These are phyloP conservation scores for Porpolomopsis calyptriformis DNA, from an alignment of 768 basidiomycete genomes.

Conservation along the genomic window DNA sequence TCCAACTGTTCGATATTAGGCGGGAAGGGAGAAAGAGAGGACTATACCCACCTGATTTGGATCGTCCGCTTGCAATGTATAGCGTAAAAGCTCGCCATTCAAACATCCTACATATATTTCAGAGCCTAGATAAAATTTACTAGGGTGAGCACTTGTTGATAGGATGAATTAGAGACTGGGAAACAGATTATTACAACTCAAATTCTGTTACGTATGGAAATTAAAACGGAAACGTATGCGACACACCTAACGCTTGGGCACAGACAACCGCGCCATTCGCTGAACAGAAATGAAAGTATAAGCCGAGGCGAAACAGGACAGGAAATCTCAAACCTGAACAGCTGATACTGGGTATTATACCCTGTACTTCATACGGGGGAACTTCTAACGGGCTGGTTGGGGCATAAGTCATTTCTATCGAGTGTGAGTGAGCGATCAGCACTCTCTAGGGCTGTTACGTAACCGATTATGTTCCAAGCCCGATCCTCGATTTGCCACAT, in stretches of 20 bases:
- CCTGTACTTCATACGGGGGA: constrained; percentile 51
- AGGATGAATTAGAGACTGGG: neutral
- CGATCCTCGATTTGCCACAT: too few species aligned
- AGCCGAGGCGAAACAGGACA: neutral
- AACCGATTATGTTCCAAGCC: too few species aligned
- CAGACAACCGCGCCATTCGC: constrained; percentile 28
- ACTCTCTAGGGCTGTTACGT: too few species aligned
- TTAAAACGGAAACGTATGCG: neutral
- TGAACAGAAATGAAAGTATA: neutral
- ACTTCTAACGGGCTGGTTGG: constrained; percentile 36
- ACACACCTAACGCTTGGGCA: constrained; percentile 49
- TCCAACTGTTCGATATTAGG: constrained; percentile 29
- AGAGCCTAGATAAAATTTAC: constrained; percentile 36
- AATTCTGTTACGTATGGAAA: neutral
- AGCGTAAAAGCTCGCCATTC: constrained; percentile 77
- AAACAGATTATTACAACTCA: neutral
- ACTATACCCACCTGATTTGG: constrained; percentile 33
- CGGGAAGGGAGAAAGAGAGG: neutral
- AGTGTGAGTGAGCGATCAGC: too few species aligned
- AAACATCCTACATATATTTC: constrained; percentile 83
- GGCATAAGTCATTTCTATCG: constrained; percentile 33
- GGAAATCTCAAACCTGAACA: constrained; percentile 11
- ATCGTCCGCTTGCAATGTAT: constrained; percentile 53
- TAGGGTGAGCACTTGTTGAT: neutral
- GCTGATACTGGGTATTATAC: constrained; percentile 31